phyloP scores from a whole-genome alignment of 2,329 filamentous ascomycete species.

The Lithohypha guttulata region DNA sequence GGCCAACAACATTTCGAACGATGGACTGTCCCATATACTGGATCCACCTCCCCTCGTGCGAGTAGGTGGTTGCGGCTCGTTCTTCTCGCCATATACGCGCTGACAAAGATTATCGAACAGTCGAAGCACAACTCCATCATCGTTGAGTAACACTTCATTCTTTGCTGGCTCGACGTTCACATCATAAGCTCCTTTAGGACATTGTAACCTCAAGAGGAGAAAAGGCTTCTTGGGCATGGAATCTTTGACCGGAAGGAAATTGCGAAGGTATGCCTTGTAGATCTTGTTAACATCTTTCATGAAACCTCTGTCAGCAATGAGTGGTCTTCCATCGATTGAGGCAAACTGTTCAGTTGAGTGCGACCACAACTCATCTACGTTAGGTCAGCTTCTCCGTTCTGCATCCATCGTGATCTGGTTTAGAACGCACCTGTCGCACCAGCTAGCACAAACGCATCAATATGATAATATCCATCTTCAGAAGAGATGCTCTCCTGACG shows the following conservation, averaged over 20 bases:
- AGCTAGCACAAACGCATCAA: conserved; percentile 18
- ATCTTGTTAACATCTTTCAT: conserved; percentile 42
- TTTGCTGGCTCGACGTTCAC: conserved; percentile 54
- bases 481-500: conserved; percentile 21
- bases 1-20: conserved; percentile 21
- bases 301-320: conserved; percentile 40
- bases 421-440: no score
- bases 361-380: no score
- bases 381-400: no score
- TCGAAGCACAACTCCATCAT: conserved; percentile 34
- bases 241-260: conserved; percentile 12
- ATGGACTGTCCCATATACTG: not conserved
- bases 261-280: conserved; percentile 41
- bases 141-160: conserved; percentile 50
- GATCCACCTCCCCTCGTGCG: conserved; percentile 7
- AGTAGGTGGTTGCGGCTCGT: not conserved
- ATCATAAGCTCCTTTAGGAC: conserved; percentile 47
- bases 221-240: conserved; percentile 43
- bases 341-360: conserved; percentile 41
- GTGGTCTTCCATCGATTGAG: conserved; percentile 47
- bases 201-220: conserved; percentile 44
- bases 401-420: no score
- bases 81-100: conserved; percentile 26
- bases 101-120: conserved; percentile 37
- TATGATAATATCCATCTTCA: conserved; percentile 18